Evolutionary conservation across 2,329 filamentous ascomycete species (phyloP).

Genomic region (Fusarium sp.): DNA sequence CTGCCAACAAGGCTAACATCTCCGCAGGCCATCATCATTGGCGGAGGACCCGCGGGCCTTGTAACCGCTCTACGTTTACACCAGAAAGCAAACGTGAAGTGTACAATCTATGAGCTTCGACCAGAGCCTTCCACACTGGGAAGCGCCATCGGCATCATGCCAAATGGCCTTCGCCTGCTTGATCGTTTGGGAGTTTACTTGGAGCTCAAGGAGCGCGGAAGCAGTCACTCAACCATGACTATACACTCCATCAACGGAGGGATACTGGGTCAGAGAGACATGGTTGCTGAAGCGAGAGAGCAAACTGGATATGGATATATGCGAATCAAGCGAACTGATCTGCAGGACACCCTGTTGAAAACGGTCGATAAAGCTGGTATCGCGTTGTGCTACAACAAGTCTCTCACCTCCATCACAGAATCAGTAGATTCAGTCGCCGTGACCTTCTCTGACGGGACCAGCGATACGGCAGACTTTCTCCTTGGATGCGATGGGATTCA

Average conservation of each 20-base stretch:
- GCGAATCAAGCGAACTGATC: conserved; percentile 1
- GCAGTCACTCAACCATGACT: neutral
- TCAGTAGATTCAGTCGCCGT: neutral
- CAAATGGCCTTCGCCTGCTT: conserved; percentile 1
- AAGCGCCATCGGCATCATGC: neutral
- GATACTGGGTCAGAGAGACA: neutral
- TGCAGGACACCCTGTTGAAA: neutral
- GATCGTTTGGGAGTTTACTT: conserved; percentile 2
- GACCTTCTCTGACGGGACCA: neutral
- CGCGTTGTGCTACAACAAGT: neutral
- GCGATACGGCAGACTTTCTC: neutral
- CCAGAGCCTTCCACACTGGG: neutral
- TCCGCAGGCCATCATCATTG: neutral
- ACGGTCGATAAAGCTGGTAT: neutral
- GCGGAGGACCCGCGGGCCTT: neutral
- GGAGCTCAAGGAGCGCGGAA: neutral
- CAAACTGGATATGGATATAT: neutral
- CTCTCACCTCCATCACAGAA: neutral
- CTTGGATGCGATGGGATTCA: conserved; percentile 3
- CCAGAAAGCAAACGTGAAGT: neutral
- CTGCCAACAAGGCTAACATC: neutral
- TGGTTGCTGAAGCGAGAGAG: neutral
- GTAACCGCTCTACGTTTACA: neutral
- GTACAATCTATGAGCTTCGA: neutral
- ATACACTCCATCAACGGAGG: neutral